These are phyloP conservation scores for Mycocentrospora acerina DNA, from an alignment of 2,329 filamentous ascomycete genomes.

Conservation along the genomic window DNA sequence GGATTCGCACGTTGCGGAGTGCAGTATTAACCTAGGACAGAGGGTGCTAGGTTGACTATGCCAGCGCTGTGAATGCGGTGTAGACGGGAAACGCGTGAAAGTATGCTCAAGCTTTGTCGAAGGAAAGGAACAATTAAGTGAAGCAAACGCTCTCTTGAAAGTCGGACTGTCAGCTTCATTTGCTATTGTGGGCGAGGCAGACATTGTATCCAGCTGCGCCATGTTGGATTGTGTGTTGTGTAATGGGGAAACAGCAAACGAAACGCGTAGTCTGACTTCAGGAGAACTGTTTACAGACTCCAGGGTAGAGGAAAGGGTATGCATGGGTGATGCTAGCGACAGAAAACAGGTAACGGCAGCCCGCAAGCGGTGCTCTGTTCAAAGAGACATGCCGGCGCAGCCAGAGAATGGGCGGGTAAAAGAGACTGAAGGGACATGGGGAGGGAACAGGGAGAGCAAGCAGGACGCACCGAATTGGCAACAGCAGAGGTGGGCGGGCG, in stretches of 20 bases:
- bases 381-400: conserved; percentile 6
- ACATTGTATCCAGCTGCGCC: conserved; percentile 19
- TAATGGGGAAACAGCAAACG: conserved; percentile 5
- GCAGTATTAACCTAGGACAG: conserved; percentile 20
- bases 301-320: conserved; percentile 9
- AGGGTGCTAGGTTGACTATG: conserved; percentile 15
- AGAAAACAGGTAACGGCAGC: conserved; percentile 10
- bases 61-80: conserved; percentile 14
- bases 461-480: conserved; percentile 37
- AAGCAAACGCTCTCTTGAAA: conserved; percentile 38
- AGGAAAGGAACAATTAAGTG: conserved; percentile 38
- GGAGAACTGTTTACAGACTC: neutral
- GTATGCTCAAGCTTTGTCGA: conserved; percentile 29
- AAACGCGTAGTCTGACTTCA: neutral
- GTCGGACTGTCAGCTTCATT: conserved; percentile 39
- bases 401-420: conserved; percentile 4
- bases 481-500: conserved; percentile 21
- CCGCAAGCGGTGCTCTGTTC: conserved; percentile 7
- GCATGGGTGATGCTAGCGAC: conserved; percentile 8
- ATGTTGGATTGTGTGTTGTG: conserved; percentile 10
- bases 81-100: conserved; percentile 13
- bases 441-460: conserved; percentile 18
- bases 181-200: conserved; percentile 24
- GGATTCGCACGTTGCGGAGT: conserved; percentile 16
- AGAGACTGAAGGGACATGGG: conserved; percentile 8